A percentile compares a stretch with the other conserved stretches of the same genome.
phyloP scores from a whole-genome alignment of 176 grass and related monocot species.

The Thalia dealbata region DNA sequence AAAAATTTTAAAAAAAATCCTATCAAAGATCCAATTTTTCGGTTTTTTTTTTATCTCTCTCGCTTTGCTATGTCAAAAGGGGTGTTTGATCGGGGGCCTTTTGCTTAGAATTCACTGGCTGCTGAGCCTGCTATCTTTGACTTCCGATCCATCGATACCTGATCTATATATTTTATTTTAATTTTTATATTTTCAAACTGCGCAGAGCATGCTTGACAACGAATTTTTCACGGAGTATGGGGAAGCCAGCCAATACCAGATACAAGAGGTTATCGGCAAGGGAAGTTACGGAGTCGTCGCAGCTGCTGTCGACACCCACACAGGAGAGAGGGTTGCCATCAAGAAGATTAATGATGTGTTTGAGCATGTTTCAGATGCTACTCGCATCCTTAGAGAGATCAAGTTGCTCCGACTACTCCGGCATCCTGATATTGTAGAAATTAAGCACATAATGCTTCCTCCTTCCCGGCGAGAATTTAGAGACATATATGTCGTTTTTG shows the following conservation, averaged over 20 bases:
- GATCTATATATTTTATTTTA: not conserved
- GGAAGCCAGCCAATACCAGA: slow-evolving; percentile 20
- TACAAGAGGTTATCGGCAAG: slow-evolving; percentile 20
- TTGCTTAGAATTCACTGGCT: not conserved
- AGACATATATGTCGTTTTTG: slow-evolving; percentile 21
- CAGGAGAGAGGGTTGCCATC: slow-evolving; percentile 18
- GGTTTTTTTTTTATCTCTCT: no score
- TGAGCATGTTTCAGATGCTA: slow-evolving; percentile 21
- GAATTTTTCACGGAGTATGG: slow-evolving; percentile 24
- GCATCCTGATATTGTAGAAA: slow-evolving; percentile 24
- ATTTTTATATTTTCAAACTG: not conserved
- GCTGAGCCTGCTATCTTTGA: not conserved
- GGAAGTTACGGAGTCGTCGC: slow-evolving; percentile 21
- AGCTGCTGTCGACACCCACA: slow-evolving; percentile 17
- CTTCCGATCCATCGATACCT: not conserved
- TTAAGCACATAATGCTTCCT: slow-evolving; percentile 23
- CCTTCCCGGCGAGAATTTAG: slow-evolving; percentile 22
- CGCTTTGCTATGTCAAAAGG: not conserved
- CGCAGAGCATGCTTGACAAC: slow-evolving; percentile 20
- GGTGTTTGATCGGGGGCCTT: not conserved
- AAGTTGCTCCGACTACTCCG: slow-evolving; percentile 16
- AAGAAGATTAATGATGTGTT: slow-evolving; percentile 23
- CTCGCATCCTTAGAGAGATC: slow-evolving; percentile 19
- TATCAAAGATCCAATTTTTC: not conserved
- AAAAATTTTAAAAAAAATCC: not conserved